These are phyloP conservation scores for Penicillium concentricum DNA, from an alignment of 2,329 filamentous ascomycete genomes.

Conservation along the genomic window DNA sequence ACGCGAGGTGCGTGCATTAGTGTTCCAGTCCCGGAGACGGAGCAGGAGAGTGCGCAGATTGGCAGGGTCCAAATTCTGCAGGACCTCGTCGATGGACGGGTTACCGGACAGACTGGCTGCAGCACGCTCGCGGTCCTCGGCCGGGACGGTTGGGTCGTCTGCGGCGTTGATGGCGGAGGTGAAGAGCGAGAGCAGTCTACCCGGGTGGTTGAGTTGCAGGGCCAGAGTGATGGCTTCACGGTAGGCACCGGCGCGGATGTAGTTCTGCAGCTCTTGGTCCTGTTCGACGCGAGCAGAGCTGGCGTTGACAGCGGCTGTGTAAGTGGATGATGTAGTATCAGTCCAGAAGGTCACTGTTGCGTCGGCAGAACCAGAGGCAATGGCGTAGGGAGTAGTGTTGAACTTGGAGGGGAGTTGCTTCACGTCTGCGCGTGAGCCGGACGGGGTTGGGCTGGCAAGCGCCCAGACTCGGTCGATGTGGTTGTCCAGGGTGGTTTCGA, in stretches of 20 bases:
- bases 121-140: slow-evolving; percentile 25
- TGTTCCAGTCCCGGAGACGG: slow-evolving; percentile 92
- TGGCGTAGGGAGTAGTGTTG: slow-evolving; percentile 55
- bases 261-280: slow-evolving; percentile 90
- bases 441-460: slow-evolving; percentile 63
- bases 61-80: slow-evolving; percentile 75
- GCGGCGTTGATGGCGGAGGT: slow-evolving; percentile 74
- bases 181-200: slow-evolving; percentile 79
- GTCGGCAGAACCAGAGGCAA: slow-evolving; percentile 90
- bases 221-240: slow-evolving; percentile 90
- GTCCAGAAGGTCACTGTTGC: slow-evolving; percentile 94
- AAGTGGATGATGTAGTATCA: slow-evolving; percentile 81
- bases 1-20: slow-evolving; percentile 80
- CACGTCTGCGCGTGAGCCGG: slow-evolving; percentile 32
- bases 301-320: slow-evolving; percentile 69
- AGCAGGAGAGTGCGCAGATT: slow-evolving; percentile 82
- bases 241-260: slow-evolving; percentile 83
- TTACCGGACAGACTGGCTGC: slow-evolving; percentile 46
- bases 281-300: slow-evolving; percentile 82
- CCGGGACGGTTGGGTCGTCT: slow-evolving; percentile 51
- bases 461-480: slow-evolving; percentile 97
- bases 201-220: slow-evolving; percentile 90
- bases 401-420: slow-evolving; percentile 32
- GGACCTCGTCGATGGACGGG: slow-evolving; percentile 72
- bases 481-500: slow-evolving; percentile 88